These are phyloP conservation scores for Cytospora schulzeri DNA, from an alignment of 2,329 filamentous ascomycete species.

Conservation along the genomic window DNA sequence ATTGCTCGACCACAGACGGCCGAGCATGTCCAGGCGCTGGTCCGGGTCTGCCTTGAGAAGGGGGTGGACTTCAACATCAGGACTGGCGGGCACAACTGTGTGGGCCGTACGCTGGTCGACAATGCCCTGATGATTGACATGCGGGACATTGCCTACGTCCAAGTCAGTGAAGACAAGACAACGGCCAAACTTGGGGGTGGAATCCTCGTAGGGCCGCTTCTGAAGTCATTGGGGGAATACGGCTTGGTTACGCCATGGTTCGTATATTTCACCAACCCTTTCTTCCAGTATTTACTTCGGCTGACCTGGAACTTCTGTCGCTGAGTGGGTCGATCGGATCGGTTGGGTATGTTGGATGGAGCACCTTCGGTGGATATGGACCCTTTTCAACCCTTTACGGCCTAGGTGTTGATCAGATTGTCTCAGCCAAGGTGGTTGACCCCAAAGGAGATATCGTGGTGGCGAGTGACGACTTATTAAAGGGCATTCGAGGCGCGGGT, in stretches of 20 bases:
- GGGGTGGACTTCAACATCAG: constrained; percentile 1
- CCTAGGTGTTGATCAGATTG: constrained; percentile 42
- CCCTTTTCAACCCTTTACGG: constrained; percentile 35
- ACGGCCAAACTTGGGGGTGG: constrained; percentile 30
- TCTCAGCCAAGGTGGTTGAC: constrained; percentile 36
- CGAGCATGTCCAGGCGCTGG: constrained; percentile 13
- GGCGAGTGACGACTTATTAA: constrained; percentile 34
- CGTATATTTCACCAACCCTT: not conserved
- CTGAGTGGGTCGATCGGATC: not conserved
- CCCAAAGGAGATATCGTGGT: constrained; percentile 34
- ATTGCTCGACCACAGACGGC: constrained; percentile 14
- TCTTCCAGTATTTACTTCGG: no score
- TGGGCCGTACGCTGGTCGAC: not conserved
- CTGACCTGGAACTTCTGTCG: not conserved
- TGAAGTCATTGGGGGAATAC: constrained; percentile 23
- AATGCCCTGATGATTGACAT: constrained; percentile 11
- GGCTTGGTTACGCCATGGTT: constrained; percentile 28
- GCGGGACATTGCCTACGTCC: constrained; percentile 10
- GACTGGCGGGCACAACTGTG: constrained; percentile 11
- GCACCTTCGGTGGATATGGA: constrained; percentile 41
- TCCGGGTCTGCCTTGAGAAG: not conserved
- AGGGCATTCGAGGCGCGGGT: constrained; percentile 35
- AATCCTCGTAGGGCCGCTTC: constrained; percentile 21
- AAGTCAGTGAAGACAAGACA: constrained; percentile 15
- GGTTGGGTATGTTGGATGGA: constrained; percentile 42